Evolutionary conservation across 352 stramenopile species (phyloP), one percentile per base, ranked within the genome.

Genomic region (Pythium vanterpoolii): DNA sequence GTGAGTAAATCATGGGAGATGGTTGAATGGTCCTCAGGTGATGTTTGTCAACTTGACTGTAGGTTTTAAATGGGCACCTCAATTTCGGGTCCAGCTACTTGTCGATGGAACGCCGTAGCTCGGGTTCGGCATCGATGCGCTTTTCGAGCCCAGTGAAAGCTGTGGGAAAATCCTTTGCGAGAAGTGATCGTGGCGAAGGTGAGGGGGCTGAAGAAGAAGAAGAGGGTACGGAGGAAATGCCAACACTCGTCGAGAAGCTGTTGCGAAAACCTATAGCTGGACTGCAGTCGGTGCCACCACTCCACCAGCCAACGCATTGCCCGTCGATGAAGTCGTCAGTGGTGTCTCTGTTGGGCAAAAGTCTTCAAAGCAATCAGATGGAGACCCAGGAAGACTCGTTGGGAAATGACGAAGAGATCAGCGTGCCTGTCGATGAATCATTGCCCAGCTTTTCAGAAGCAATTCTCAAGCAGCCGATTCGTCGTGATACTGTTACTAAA

Each of bases 21-120:
- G 4, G 10, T n/a, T 42, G 13, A 27, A 26, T 19, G 6, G 50
- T 16, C 7, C 19, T 30, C 2, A 19, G n/a, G 10, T 23, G 13
- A n/a, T 31, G 50, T n/a, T 27, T 46, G 4, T 16, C 11, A 23
- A 43, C 21, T 39, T 39, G 45, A 1, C 52, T 10, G 14, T 43
- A 86, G 79, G 70, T 88, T 38, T 55, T 89, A 0, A 90, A 86
- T 47, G 73, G 79, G 3, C 57, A 85, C 30, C 61, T 85, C 33
- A 53, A 69, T 0, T 86, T 89, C 42, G 42, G 69, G n/a, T 68
- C 73, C 4, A 88, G 76, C 66, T 88, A 80, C 56, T 62, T 88
- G 57, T 69, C 64, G 3, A 46, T 43, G 6, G 23, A 62, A n/a
- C 23, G 26, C 31, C 36, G 39, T 14, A 48, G 28, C 44, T 56